Percentiles rank a stretch among this genome's conserved stretches.
Evolutionary conservation across 163 green algal species (phyloP).

Genomic region (Dunaliella salina): DNA sequence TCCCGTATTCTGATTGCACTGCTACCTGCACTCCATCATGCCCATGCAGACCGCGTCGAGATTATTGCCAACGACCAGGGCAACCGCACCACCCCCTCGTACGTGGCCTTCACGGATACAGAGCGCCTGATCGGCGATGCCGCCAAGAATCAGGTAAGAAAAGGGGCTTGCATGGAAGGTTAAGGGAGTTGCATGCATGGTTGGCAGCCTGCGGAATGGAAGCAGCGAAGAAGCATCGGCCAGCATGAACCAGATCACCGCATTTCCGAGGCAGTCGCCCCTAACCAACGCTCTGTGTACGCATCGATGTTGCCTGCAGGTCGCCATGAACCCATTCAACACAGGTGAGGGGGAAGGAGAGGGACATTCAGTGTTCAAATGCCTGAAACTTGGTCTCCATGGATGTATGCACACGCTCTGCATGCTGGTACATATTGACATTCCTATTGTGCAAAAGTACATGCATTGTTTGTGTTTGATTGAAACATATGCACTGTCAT

Average conservation of each 20-base stretch:
- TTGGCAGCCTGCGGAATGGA: neutral
- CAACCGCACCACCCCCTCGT: conserved; percentile 94
- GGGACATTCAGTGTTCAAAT: no score
- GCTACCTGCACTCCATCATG: neutral
- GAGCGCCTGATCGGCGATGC: conserved; percentile 97
- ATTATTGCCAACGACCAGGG: conserved; percentile 94
- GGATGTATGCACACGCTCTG: no score
- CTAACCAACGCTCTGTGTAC: neutral
- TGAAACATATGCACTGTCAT: no score
- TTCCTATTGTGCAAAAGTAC: no score
- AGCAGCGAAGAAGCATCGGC: neutral
- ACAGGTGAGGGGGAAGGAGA: neutral
- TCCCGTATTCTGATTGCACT: neutral
- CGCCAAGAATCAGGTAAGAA: conserved; percentile 90
- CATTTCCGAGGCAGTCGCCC: neutral
- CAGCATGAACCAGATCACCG: neutral
- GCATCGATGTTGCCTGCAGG: conserved; percentile 42
- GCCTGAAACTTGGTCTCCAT: no score
- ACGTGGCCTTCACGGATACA: conserved; percentile 94
- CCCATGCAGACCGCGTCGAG: conserved; percentile 68
- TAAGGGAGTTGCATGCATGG: neutral
- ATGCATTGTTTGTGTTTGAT: no score
- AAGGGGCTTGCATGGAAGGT: neutral
- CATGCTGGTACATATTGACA: no score
- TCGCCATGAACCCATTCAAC: conserved; percentile 54